These are phyloP conservation scores for Dipteronia dyeriana DNA, from an alignment of 345 rosid species.

Conservation along the genomic window DNA sequence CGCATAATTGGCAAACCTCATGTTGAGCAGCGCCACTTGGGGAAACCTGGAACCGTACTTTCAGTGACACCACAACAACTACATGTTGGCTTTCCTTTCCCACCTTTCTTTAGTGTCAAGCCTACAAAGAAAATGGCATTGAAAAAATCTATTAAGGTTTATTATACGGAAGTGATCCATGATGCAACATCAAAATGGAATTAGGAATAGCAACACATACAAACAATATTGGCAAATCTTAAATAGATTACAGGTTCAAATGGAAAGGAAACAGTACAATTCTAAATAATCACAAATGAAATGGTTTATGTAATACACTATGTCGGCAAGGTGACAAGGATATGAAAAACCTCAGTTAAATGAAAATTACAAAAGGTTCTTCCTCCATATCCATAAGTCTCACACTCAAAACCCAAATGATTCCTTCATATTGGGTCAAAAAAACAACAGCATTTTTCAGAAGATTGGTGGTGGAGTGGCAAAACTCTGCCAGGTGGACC, in stretches of 20 bases:
- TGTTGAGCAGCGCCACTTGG: neutral
- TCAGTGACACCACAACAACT: neutral
- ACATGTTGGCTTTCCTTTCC: conserved; percentile 82
- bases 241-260: neutral
- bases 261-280: neutral
- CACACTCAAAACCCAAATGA: neutral
- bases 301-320: neutral
- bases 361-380: neutral
- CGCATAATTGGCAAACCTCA: neutral
- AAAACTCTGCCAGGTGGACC: neutral
- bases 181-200: neutral
- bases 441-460: neutral
- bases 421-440: neutral
- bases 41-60: neutral
- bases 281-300: neutral
- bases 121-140: conserved; percentile 31
- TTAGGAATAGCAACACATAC: neutral
- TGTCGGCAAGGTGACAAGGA: neutral
- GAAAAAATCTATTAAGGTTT: neutral
- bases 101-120: conserved; percentile 73
- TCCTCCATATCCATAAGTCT: neutral
- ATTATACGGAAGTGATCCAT: neutral
- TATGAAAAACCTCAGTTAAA: neutral
- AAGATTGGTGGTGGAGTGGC: neutral
- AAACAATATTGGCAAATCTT: neutral